Base-by-base conservation (phyloP, 2,329 filamentous ascomycete genomes). In the Elsinoe arachidis region DNA sequence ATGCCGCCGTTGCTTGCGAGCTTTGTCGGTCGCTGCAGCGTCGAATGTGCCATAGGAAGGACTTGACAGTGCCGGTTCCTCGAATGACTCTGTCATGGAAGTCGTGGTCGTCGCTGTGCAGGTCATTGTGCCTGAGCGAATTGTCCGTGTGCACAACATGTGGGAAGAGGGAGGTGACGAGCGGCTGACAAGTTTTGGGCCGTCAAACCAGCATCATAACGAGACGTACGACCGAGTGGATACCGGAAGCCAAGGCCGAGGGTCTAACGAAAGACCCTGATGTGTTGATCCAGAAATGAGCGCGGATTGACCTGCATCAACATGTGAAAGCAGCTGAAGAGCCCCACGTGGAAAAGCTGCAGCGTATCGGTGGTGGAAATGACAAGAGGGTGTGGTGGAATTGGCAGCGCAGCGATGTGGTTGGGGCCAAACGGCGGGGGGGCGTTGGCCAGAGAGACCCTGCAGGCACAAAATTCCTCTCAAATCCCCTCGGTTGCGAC, bases 51-150 rank as follows among this genome's bases (percentile, higher is more conserved):
- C 52, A 30, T 65, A 65, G 14, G 69, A 74, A 19, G 68, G 66
- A 38, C 70, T 65, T 35, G 73, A 71, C 33, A 72, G 61, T 5
- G 70, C 64, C 17, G 74, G 74, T 64, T 77, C 76, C 62, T 78
- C 76, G 59, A 73, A 64, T 56, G 64, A 69, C 55, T 71, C 66
- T 34, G 66, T 67, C 43, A 65, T 61, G 43, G 59, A 58, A 17
- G 62, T 62, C 2, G 62, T 60, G 12, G 62, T 63, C 35, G 60
- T 60, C 35, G 55, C 56, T 38, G 58, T 61, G 55, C 51, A 46
- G 15, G 57, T 58, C 57, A 59, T 59, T 57, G 55, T 59, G 34
- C 35, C 49, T 26, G 49, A 38, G 12, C 35, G 26, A n/a, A 26
- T 34, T 3, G 33, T 53, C 14, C 49, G 33, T 47, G 33, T 23